Evolutionary conservation across 768 basidiomycete genomes (phyloP).

Genomic region (Psilocybe subaeruginosa): DNA sequence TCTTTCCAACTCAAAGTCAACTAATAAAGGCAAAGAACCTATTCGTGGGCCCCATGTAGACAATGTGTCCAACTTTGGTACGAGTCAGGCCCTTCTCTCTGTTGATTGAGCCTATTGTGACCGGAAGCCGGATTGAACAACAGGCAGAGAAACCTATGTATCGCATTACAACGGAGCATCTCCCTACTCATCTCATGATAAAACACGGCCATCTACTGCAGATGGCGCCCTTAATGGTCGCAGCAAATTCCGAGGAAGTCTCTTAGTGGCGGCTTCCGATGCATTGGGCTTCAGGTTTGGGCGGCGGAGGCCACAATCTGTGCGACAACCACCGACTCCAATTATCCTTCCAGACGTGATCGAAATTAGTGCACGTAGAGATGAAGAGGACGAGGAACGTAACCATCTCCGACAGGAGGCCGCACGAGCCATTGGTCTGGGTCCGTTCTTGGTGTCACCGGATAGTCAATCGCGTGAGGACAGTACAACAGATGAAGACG

Average conservation of each 20-base stretch:
- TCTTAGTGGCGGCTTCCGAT: conserved; percentile 58
- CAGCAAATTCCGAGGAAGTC: conserved; percentile 42
- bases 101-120: neutral
- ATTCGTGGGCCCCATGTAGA: conserved; percentile 20
- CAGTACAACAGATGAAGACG: conserved; percentile 41
- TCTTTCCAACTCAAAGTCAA: conserved; percentile 23
- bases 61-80: conserved; percentile 24
- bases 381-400: conserved; percentile 73
- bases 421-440: conserved; percentile 75
- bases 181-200: conserved; percentile 15
- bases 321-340: conserved; percentile 38
- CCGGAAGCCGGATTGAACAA: neutral
- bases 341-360: conserved; percentile 70
- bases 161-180: conserved; percentile 25
- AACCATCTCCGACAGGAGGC: conserved; percentile 76
- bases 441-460: conserved; percentile 50
- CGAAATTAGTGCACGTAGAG: conserved; percentile 63
- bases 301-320: conserved; percentile 40
- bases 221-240: conserved; percentile 21
- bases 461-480: conserved; percentile 37
- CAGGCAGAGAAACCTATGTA: conserved; percentile 24
- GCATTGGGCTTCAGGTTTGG: conserved; percentile 52
- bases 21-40: conserved; percentile 36
- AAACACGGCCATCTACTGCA: conserved; percentile 21
- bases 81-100: neutral